These are phyloP conservation scores for Zygosaccharomyces gambellarensis DNA, from an alignment of 805 yeast genomes.

Conservation along the genomic window DNA sequence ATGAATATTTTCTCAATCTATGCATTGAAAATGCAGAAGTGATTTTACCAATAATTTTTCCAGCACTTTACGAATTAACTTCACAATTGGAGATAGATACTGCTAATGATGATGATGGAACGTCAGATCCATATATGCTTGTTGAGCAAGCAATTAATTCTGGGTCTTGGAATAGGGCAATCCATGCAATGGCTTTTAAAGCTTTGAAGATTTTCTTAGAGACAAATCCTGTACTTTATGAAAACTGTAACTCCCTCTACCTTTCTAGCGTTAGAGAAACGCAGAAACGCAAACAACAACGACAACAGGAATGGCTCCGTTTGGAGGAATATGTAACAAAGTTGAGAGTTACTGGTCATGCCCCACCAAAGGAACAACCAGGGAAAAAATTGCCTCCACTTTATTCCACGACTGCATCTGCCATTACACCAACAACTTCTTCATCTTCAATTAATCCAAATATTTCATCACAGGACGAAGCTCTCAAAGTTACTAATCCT, in stretches of 20 bases:
- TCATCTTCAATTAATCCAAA: not conserved
- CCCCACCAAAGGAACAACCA: not conserved
- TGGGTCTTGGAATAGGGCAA: slow-evolving; percentile 89
- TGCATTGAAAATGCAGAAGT: slow-evolving; percentile 92
- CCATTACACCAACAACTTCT: not conserved
- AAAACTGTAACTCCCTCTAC: slow-evolving; percentile 85
- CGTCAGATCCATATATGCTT: slow-evolving; percentile 34
- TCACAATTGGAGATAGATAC: slow-evolving; percentile 35
- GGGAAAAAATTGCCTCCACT: not conserved
- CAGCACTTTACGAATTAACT: slow-evolving; percentile 82
- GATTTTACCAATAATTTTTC: slow-evolving; percentile 85
- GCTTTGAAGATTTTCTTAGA: slow-evolving; percentile 91
- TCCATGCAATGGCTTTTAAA: slow-evolving; percentile 82
- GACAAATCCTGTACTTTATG: slow-evolving; percentile 84
- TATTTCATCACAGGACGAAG: not conserved
- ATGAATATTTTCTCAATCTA: slow-evolving; percentile 84
- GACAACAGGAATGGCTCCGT: slow-evolving; percentile 66
- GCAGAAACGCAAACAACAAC: slow-evolving; percentile 53
- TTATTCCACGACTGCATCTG: not conserved
- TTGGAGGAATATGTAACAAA: slow-evolving; percentile 55
- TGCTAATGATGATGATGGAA: slow-evolving; percentile 26
- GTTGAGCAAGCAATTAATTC: slow-evolving; percentile 40
- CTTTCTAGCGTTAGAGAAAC: slow-evolving; percentile 75
- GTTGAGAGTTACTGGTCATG: slow-evolving; percentile 19
- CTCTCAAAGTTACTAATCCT: slow-evolving; percentile 1